Percentiles rank a stretch among this genome's conserved stretches.
Conservation (phyloP, 768 basidiomycete species). For the Lyophyllum decastes region DNA sequence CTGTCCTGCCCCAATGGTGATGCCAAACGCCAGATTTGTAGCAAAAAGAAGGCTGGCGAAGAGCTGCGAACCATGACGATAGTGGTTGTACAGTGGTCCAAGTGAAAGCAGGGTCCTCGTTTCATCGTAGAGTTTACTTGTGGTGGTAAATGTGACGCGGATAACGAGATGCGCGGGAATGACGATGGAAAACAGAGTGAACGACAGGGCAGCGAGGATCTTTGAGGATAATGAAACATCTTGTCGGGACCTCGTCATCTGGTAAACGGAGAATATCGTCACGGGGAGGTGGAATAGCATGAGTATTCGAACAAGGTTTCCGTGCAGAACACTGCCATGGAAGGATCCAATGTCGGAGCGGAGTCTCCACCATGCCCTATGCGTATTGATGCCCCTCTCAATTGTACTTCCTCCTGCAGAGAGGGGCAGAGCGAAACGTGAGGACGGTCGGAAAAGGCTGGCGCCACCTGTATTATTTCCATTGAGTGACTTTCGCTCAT, state of each 20-base stretch:
- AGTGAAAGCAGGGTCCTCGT: constrained; percentile 87
- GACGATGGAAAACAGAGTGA: constrained; percentile 76
- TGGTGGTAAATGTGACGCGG: constrained; percentile 78
- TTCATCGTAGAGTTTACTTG: constrained; percentile 92
- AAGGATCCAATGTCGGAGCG: constrained; percentile 72
- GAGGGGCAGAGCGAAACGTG: constrained; percentile 26
- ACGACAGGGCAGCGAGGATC: constrained; percentile 80
- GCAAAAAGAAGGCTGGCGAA: constrained; percentile 83
- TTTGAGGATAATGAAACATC: constrained; percentile 60
- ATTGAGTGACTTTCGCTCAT: constrained; percentile 53
- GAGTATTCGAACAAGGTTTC: constrained; percentile 89
- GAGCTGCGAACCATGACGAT: constrained; percentile 86
- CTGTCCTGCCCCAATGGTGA: constrained; percentile 90
- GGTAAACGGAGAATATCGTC: constrained; percentile 88
- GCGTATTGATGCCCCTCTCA: constrained; percentile 37
- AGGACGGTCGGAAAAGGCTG: constrained; percentile 23
- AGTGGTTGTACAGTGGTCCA: constrained; percentile 94
- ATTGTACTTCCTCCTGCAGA: constrained; percentile 22
- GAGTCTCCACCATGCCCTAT: constrained; percentile 53
- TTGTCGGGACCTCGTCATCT: constrained; percentile 63
- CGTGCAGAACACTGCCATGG: constrained; percentile 79
- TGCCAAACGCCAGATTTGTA: constrained; percentile 79
- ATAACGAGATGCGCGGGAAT: constrained; percentile 75
- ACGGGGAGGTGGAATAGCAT: constrained; percentile 94
- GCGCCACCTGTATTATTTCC: constrained; percentile 32